Base-by-base conservation (phyloP, 2,329 filamentous ascomycete species). In the Sordariomycetes sp. region DNA sequence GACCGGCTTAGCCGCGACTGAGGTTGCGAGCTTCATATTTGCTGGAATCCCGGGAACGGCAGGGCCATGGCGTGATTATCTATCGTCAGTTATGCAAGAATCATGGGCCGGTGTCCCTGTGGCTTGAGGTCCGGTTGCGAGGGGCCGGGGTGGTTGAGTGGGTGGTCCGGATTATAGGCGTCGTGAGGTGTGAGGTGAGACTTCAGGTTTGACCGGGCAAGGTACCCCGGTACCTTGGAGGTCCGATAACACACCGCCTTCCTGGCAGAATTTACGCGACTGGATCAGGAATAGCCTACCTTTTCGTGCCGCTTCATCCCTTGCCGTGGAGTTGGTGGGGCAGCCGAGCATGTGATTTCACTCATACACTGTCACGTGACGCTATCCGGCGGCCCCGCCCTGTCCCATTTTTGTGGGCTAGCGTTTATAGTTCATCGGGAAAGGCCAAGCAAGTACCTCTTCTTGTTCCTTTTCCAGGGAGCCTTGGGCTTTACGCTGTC, bases 11-110 rank as follows among this genome's bases (percentile, higher is more conserved):
- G 65, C 65, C 58, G 64, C 67, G 60, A 69, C 68, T 62, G 69
- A 64, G 62, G 65, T 70, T 60, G 64, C 66, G 58, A 71, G 68
- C 65, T 76, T 79, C 73, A 78, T 79, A 65, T 67, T 73, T 72
- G 69, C 59, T 67, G 68, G 56, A 66, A 64, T 39, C 8, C 8
- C 28, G 39, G 39, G 36, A n/a, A 45, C 17, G 10, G 2, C 39
- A n/a, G 39, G 39, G 39, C 39, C 39, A 45, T 45, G n/a, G 39
- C 39, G 39, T 45, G 39, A 7, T n/a, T 17, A 6, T 45, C 13
- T n/a, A n/a, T 45, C 39, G 28, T 8, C 8, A 8, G 28, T 32
- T 45, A 45, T 45, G n/a, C n/a, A n/a, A 17, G 13, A 7, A 2
- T 45, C 39, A 45, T 45, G 39, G 39, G 39, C n/a, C 6, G 28